Percentiles rank a stretch among this genome's conserved stretches.
Conservation (phyloP, 2,329 filamentous ascomycete species). For the Harringtonia lauricola region DNA sequence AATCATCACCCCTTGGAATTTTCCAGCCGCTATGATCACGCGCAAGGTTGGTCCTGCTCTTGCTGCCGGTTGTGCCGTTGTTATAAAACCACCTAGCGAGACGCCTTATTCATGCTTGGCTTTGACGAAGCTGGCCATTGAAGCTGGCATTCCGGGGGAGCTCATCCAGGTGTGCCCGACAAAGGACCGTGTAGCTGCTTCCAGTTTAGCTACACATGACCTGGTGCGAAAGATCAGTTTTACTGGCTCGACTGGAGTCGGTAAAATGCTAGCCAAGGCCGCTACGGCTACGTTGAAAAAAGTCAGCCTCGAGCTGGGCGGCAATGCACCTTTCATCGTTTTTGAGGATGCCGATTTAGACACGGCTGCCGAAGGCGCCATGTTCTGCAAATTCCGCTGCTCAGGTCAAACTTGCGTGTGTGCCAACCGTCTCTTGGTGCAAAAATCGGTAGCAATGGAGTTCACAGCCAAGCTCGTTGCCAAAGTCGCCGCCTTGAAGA, state of each 20-base stretch:
- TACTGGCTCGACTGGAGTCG: conserved; percentile 50
- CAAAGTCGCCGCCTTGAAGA: conserved; percentile 5
- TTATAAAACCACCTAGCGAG: conserved; percentile 60
- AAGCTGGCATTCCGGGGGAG: conserved; percentile 57
- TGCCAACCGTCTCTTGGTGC: conserved; percentile 16
- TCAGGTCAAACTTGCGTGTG: conserved; percentile 53
- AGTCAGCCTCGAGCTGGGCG: conserved; percentile 53
- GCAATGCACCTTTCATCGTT: conserved; percentile 52
- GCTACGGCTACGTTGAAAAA: conserved; percentile 53
- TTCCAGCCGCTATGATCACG: conserved; percentile 40
- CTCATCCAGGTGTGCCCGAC: conserved; percentile 30
- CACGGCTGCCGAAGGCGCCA: conserved; percentile 40
- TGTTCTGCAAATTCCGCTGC: conserved; percentile 19
- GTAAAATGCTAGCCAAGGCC: conserved; percentile 44
- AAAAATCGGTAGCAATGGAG: conserved; percentile 9
- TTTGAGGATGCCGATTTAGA: conserved; percentile 52
- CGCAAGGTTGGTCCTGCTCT: conserved; percentile 38
- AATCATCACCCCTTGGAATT: conserved; percentile 58
- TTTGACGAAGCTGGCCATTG: conserved; percentile 50
- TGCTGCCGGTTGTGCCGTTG: conserved; percentile 60
- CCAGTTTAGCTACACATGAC: conserved; percentile 4
- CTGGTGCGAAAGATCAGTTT: conserved; percentile 46
- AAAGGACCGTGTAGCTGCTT: conserved; percentile 5
- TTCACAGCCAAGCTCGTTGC: conserved; percentile 13
- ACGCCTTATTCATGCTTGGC: conserved; percentile 59